Conservation (phyloP, 768 basidiomycete species). For the Leccinum variicolor region DNA sequence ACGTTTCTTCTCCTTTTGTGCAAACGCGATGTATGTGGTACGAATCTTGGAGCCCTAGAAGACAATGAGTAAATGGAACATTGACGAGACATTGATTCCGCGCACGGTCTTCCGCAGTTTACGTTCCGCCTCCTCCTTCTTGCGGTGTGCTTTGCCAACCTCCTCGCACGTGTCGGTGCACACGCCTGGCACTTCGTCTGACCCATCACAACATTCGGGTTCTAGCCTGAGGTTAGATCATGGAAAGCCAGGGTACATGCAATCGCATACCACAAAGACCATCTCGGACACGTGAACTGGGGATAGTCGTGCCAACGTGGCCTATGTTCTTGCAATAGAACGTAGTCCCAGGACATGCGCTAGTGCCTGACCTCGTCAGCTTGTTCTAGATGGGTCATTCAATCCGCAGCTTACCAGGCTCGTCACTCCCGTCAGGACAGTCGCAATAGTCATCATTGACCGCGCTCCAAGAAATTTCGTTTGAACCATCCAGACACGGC, state of each 20-base stretch:
- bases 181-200: constrained; percentile 80
- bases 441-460: constrained; percentile 97
- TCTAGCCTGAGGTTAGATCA: constrained; percentile 47
- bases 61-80: neutral
- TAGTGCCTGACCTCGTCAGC: constrained; percentile 55
- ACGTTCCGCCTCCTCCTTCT: constrained; percentile 64
- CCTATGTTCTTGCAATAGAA: constrained; percentile 90
- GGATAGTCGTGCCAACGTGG: constrained; percentile 78
- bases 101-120: constrained; percentile 80
- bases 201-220: constrained; percentile 91
- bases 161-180: constrained; percentile 78
- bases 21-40: constrained; percentile 80
- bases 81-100: neutral
- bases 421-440: constrained; percentile 92
- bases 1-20: constrained; percentile 85
- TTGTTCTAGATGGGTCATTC: constrained; percentile 5
- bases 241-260: neutral
- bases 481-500: constrained; percentile 79
- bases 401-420: constrained; percentile 60
- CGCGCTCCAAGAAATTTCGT: constrained; percentile 71
- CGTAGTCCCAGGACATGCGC: constrained; percentile 69
- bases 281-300: constrained; percentile 83
- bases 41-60: constrained; percentile 88
- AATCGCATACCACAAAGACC: constrained; percentile 80
- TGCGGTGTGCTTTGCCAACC: constrained; percentile 67